Evolutionary conservation across 1,284 basidiomycete genomes (phyloP), one percentile per base, ranked within the genome.

Genomic region (Ganoderma boninense): DNA sequence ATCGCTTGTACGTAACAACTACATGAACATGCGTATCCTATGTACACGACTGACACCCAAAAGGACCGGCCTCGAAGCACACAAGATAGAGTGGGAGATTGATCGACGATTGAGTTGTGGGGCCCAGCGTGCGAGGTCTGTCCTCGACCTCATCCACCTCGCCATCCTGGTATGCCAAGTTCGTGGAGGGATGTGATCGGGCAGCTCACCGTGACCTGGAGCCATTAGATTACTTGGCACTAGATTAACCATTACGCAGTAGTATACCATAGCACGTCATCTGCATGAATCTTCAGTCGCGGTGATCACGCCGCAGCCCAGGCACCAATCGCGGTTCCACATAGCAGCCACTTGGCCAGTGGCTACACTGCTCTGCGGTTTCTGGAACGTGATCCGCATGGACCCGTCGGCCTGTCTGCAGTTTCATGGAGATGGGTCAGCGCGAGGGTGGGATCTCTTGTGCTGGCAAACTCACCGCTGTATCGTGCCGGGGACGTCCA

Each of bases 281-380:
- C 29, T 16, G 59, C 23, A 52, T 38, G 44, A 54, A 42, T 44
- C 65, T 65, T 63, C 64, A 10, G 66, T 73, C 59, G 67, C 64
- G 16, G 68, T 76, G 67, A 97, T 95, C 14, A 86, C 82, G 23
- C 95, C 97, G 77, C 93, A 95, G 2, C 96, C 96, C 32, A 97
- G 84, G 81, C 95, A 97, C 90, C 92, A 92, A 66, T 92, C 87
- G 2, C 83, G 89, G 69, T 90, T 86, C 83, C 91, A 97, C 7
- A 97, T 72, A 0, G 87, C 91, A 8, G 91, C 91, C 40, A 94
- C 87, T 80, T 98, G 97, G 2, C 96, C 96, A 0, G 89, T 86
- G 0, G 95, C 87, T n/a, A 96, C 90, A 4, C 90, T 92, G 61
- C 87, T 87, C 62, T 94, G 86, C 0, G 90, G 88, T 56, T 87